A percentile compares a stretch with the other conserved stretches of the same genome.
Evolutionary conservation across 176 grass and related monocot genomes (phyloP).

Genomic region (Chrysopogon serrulatus): DNA sequence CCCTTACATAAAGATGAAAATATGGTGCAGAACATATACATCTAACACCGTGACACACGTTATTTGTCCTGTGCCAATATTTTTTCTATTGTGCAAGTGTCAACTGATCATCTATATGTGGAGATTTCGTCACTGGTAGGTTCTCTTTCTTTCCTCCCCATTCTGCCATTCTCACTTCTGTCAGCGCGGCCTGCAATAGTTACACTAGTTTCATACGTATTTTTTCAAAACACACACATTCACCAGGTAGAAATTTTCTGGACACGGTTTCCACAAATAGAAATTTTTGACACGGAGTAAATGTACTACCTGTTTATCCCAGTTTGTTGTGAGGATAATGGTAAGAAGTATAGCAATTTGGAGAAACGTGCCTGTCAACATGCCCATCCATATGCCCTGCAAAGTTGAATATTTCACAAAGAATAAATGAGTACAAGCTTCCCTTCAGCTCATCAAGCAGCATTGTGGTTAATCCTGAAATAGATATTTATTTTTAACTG

Average conservation of each 20-base stretch:
- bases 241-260: too few species aligned
- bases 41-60: too few species aligned
- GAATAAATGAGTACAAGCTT: too few species aligned
- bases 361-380: conserved; percentile 57
- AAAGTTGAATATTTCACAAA: neutral
- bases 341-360: conserved; percentile 61
- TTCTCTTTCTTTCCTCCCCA: conserved; percentile 10
- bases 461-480: neutral
- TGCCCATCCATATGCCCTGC: conserved; percentile 89
- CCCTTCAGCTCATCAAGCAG: too few species aligned
- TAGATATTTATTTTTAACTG: neutral
- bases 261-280: too few species aligned
- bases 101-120: neutral
- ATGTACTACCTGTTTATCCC: conserved; percentile 71
- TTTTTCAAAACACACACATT: too few species aligned
- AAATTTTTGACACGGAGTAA: neutral
- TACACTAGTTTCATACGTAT: neutral
- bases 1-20: too few species aligned
- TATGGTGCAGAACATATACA: too few species aligned
- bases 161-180: conserved; percentile 28
- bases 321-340: conserved; percentile 62
- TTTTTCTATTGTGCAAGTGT: neutral
- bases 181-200: conserved; percentile 40
- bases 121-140: neutral
- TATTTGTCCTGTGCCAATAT: too few species aligned